A percentile compares a stretch with the other conserved stretches of the same genome.
Conservation (phyloP, 768 basidiomycete species). For the Tubosaeta brunneosetosa region DNA sequence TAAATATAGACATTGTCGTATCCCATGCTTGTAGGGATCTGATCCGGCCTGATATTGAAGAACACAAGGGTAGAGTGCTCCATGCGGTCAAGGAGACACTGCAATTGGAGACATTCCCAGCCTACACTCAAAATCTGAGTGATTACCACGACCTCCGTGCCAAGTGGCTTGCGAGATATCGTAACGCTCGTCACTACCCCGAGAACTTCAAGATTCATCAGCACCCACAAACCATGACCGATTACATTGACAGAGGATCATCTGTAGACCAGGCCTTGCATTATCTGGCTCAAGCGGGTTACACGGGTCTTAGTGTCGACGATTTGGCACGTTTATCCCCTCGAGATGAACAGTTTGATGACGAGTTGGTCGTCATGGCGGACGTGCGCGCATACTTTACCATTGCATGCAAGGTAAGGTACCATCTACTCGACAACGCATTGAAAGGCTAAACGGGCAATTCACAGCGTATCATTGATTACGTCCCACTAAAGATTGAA, state of each 20-base stretch:
- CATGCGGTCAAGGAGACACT: slow-evolving; percentile 32
- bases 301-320: slow-evolving; percentile 10
- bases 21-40: slow-evolving; percentile 19
- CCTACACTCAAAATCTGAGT: slow-evolving; percentile 35
- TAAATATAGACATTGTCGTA: background rate
- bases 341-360: slow-evolving; percentile 27
- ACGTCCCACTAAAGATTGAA: slow-evolving; percentile 43
- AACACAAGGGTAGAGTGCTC: slow-evolving; percentile 20
- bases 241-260: background rate
- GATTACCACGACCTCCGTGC: slow-evolving; percentile 19
- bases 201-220: background rate
- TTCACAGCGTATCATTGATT: slow-evolving; percentile 48
- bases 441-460: background rate
- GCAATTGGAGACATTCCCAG: slow-evolving; percentile 35
- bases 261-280: slow-evolving; percentile 17
- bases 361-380: slow-evolving; percentile 50
- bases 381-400: slow-evolving; percentile 55
- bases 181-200: slow-evolving; percentile 5
- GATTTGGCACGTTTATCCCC: slow-evolving; percentile 29
- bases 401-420: slow-evolving; percentile 47
- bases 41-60: slow-evolving; percentile 27
- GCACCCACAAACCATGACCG: too few species aligned
- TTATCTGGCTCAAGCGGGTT: slow-evolving; percentile 30
- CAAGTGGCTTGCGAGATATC: slow-evolving; percentile 27
- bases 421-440: background rate